Percentiles rank a stretch among this genome's conserved stretches.
These are phyloP conservation scores for Fusarium subtropicale DNA, from an alignment of 2,329 filamentous ascomycete genomes.

Conservation along the genomic window DNA sequence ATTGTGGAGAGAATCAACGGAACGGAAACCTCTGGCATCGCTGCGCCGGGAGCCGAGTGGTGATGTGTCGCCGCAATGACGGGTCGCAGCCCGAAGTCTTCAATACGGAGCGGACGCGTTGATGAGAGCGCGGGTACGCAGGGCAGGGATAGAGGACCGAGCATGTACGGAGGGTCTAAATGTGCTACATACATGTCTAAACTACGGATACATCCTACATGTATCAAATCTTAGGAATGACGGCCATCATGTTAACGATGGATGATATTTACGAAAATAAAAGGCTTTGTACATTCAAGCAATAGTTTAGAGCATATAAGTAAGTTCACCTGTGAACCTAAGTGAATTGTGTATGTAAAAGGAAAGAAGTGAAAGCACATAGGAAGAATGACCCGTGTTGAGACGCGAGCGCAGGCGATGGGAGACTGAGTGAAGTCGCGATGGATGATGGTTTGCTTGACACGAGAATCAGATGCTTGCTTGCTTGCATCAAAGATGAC, in stretches of 20 bases:
- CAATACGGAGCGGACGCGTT: conserved; percentile 25
- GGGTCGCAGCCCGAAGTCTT: conserved; percentile 21
- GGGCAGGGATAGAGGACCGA: not conserved
- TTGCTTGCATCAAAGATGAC: conserved; percentile 22
- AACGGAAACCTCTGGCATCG: conserved; percentile 15
- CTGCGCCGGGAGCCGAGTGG: conserved; percentile 13
- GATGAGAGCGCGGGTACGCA: conserved; percentile 11
- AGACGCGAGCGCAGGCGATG: conserved; percentile 5
- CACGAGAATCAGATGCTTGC: conserved; percentile 7
- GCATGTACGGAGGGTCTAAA: not conserved
- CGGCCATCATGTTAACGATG: not conserved
- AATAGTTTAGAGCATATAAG: not conserved
- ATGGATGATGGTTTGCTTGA: not conserved
- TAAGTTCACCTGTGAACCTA: not conserved
- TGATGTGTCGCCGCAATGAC: conserved; percentile 16
- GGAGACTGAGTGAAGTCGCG: not conserved
- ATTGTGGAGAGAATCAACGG: conserved; percentile 33
- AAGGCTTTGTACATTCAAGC: not conserved
- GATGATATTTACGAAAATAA: not conserved
- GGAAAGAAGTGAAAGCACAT: conserved; percentile 30
- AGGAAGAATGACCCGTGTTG: conserved; percentile 28
- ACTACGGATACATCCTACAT: not conserved
- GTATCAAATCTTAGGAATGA: not conserved
- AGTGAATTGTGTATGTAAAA: conserved; percentile 33
- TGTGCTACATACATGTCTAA: not conserved